These are phyloP conservation scores for Lepidium didymum DNA, from an alignment of 345 rosid genomes.

Conservation along the genomic window DNA sequence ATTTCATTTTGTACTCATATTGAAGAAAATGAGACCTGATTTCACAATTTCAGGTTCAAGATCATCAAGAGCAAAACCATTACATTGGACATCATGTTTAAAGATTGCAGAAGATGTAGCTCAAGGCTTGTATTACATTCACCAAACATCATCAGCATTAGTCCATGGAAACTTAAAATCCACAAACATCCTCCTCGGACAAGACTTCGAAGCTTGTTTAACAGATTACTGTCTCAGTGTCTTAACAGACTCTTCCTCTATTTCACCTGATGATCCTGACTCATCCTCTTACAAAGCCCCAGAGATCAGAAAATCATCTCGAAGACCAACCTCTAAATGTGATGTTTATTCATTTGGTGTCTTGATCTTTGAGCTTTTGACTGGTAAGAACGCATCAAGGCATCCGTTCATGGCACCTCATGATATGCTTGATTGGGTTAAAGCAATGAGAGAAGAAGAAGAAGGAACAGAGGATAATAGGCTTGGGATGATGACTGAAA, in stretches of 20 bases:
- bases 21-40: neutral
- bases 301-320: constrained; percentile 62
- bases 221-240: constrained; percentile 74
- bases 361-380: constrained; percentile 70
- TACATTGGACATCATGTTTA: constrained; percentile 94
- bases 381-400: constrained; percentile 69
- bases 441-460: constrained; percentile 56
- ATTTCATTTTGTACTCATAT: neutral
- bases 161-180: constrained; percentile 89
- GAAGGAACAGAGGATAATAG: constrained; percentile 45
- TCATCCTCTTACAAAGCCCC: constrained; percentile 68
- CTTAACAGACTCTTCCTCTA: constrained; percentile 51
- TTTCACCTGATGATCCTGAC: constrained; percentile 55
- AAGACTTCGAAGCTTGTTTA: constrained; percentile 87
- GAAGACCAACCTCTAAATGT: constrained; percentile 51
- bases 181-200: constrained; percentile 77
- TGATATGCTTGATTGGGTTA: constrained; percentile 82
- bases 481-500: constrained; percentile 77
- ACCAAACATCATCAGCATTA: constrained; percentile 70
- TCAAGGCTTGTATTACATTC: constrained; percentile 81
- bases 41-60: constrained; percentile 56
- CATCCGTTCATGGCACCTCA: constrained; percentile 74
- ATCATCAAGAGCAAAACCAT: constrained; percentile 78
- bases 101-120: constrained; percentile 98
- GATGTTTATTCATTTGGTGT: constrained; percentile 89